These are phyloP conservation scores for Trifolium fragiferum DNA, from an alignment of 306 rosid species.

Conservation along the genomic window DNA sequence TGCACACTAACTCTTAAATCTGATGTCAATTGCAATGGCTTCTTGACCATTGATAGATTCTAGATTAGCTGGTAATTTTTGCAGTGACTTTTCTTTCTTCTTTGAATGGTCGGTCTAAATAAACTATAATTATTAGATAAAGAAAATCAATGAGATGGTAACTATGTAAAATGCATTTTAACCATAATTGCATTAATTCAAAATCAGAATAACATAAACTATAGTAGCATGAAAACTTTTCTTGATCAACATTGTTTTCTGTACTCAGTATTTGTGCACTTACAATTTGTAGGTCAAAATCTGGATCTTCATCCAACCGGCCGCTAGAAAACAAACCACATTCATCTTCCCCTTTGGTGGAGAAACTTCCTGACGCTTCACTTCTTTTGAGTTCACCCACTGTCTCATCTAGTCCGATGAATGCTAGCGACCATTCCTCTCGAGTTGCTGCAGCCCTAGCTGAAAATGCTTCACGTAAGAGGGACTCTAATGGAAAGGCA, in stretches of 20 bases:
- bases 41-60: slow-evolving; percentile 17
- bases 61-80: slow-evolving; percentile 8
- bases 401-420: slow-evolving; percentile 51
- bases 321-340: slow-evolving; percentile 44
- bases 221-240: slow-evolving; percentile 28
- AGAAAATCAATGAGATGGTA: not conserved
- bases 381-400: slow-evolving; percentile 73
- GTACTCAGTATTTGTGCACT: slow-evolving; percentile 17
- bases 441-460: slow-evolving; percentile 79
- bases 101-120: slow-evolving; percentile 7
- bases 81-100: slow-evolving; percentile 3
- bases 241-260: slow-evolving; percentile 22
- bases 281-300: slow-evolving; percentile 49
- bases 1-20: not conserved
- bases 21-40: not conserved
- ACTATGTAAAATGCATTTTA: slow-evolving; percentile 19
- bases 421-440: slow-evolving; percentile 66
- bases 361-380: slow-evolving; percentile 92
- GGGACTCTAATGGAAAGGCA: slow-evolving; percentile 61
- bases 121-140: not conserved
- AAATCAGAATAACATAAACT: slow-evolving; percentile 9
- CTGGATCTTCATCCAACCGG: slow-evolving; percentile 48
- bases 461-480: slow-evolving; percentile 79
- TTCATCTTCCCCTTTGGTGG: slow-evolving; percentile 47
- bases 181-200: slow-evolving; percentile 10